These are phyloP conservation scores for Bremia lactucae DNA, from an alignment of 352 stramenopile species.

Conservation along the genomic window DNA sequence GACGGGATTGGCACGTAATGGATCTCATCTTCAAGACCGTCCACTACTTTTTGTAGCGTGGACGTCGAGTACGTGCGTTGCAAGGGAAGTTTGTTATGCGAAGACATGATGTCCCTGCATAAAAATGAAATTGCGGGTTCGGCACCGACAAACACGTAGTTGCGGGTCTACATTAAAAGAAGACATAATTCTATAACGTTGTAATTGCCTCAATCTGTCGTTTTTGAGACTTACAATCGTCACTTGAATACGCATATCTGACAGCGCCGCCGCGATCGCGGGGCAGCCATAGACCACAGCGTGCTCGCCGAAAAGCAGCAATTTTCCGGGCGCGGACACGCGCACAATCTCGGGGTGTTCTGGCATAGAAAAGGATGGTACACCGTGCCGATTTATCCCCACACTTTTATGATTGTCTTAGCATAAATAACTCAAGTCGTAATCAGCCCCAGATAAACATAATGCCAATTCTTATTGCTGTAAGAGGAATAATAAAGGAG, in stretches of 20 bases:
- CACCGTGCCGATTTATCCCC: too few species aligned
- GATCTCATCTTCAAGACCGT: slow-evolving; percentile 24
- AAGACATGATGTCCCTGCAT: slow-evolving; percentile 44
- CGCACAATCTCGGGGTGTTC: too few species aligned
- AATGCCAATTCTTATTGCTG: too few species aligned
- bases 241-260: slow-evolving; percentile 72
- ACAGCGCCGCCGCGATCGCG: slow-evolving; percentile 76
- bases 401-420: too few species aligned
- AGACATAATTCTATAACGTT: neutral
- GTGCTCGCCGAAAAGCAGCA: slow-evolving; percentile 86
- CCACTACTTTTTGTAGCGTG: slow-evolving; percentile 23
- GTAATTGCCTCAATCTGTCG: neutral
- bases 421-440: too few species aligned
- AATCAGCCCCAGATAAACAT: too few species aligned
- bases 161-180: slow-evolving; percentile 18
- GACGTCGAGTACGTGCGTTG: slow-evolving; percentile 25
- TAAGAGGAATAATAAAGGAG: too few species aligned
- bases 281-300: slow-evolving; percentile 83
- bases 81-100: slow-evolving; percentile 20
- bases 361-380: too few species aligned
- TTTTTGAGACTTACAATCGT: slow-evolving; percentile 47
- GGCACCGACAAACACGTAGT: slow-evolving; percentile 7
- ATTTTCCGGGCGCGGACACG: slow-evolving; percentile 83
- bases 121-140: slow-evolving; percentile 28
- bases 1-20: slow-evolving; percentile 44